phyloP scores from a whole-genome alignment of 306 rosid genomes.

The Prunus armeniaca region DNA sequence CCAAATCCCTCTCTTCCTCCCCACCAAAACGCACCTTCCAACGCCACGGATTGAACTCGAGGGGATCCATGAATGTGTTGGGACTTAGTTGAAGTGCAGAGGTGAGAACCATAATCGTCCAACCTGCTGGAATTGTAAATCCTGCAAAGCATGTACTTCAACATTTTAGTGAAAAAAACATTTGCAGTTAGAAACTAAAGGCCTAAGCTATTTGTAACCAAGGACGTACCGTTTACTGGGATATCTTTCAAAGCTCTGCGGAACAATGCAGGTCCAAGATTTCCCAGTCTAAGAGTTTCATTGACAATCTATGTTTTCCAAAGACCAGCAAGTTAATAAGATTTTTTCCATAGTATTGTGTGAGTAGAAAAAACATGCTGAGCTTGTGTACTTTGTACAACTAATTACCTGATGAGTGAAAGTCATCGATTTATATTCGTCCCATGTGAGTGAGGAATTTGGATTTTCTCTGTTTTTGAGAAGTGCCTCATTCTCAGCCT shows the following conservation, averaged over 20 bases:
- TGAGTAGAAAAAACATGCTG: too few relatives aligned
- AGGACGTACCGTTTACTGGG: conserved; percentile 22
- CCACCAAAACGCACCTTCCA: conserved; percentile 8
- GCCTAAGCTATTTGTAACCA: background rate
- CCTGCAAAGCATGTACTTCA: conserved; percentile 5
- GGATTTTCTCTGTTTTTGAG: conserved; percentile 30
- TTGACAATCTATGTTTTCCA: conserved; percentile 29
- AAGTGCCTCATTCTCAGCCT: conserved; percentile 40
- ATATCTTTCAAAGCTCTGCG: conserved; percentile 36
- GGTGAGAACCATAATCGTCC: conserved; percentile 15
- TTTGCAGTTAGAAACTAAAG: background rate
- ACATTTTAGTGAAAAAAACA: background rate
- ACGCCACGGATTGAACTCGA: conserved; percentile 31
- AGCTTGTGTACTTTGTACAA: background rate
- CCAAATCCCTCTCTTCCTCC: too few relatives aligned
- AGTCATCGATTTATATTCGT: conserved; percentile 46
- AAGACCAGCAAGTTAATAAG: too few relatives aligned
- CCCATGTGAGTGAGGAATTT: conserved; percentile 32
- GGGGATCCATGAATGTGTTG: conserved; percentile 11
- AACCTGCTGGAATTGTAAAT: conserved; percentile 24
- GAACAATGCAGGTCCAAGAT: conserved; percentile 27
- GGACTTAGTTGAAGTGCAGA: conserved; percentile 22
- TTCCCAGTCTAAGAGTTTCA: conserved; percentile 33
- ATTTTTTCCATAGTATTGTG: too few relatives aligned
- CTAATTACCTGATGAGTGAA: conserved; percentile 30